Conservation (phyloP, 352 stramenopile species). For the Thraustochytrium striatum region DNA sequence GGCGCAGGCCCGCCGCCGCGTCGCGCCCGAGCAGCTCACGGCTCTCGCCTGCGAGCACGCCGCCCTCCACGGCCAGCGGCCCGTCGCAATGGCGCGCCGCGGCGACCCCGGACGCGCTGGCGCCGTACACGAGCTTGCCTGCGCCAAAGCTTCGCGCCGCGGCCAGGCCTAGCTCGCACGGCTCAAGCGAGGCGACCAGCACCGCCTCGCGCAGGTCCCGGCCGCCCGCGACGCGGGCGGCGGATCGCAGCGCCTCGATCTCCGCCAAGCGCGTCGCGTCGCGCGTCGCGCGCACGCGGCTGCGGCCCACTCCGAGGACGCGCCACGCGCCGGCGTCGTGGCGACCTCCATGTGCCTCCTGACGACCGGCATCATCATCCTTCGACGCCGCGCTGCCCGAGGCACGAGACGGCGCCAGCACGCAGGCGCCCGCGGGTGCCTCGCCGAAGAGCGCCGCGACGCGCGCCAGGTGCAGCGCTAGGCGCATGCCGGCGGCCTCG, state of each 20-base stretch:
- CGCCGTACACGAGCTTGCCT: neutral
- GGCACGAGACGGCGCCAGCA: neutral
- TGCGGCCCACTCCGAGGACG: constrained; percentile 54
- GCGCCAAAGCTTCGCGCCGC: neutral
- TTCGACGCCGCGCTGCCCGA: neutral
- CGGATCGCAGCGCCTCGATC: neutral
- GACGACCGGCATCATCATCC: neutral
- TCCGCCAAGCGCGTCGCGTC: neutral
- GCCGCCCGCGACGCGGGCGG: neutral
- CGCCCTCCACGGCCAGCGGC: neutral
- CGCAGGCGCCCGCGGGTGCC: neutral
- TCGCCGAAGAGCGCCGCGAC: neutral
- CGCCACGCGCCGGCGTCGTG: neutral
- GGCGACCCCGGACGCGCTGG: neutral
- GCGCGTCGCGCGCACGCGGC: constrained; percentile 61
- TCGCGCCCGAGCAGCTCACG: neutral
- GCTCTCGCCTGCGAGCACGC: neutral
- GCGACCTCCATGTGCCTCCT: too few relatives aligned
- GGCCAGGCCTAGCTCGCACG: neutral
- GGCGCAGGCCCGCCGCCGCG: neutral
- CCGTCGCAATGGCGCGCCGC: neutral
- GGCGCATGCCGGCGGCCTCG: too few relatives aligned
- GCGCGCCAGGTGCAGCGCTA: constrained; percentile 4
- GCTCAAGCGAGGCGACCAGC: neutral
- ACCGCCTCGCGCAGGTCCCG: neutral